Evolutionary conservation across 345 rosid genomes (phyloP), one percentile per base, ranked within the genome.

Genomic region (Physaria fendleri): DNA sequence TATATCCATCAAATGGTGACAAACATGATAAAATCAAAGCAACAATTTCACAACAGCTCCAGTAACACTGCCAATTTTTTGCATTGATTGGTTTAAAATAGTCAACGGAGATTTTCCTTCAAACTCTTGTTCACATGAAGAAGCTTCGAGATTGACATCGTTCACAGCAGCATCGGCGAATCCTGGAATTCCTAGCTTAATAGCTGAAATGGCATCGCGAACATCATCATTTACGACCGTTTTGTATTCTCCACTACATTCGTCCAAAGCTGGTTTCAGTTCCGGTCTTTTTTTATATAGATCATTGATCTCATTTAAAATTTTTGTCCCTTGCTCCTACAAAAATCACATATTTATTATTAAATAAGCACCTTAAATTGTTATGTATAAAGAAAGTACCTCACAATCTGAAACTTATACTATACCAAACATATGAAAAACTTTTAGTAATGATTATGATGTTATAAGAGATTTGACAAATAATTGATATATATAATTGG

Each of bases 181-280:
- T 40, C 77, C 79, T 0, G 76, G 76, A 32, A 70, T 55, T n/a
- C 78, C 81, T 42, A n/a, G n/a, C n/a, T 71, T 74, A 7, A 80
- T 37, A 4, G 82, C 88, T 27, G 76, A 78, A 20, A 76, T 62
- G 11, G 81, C 77, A 50, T 62, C 73, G 0, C 79, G 88, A n/a
- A 82, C 53, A 53, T 55, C 78, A 20, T 69, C 78, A 21, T 80
- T 55, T 29, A 79, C 47, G 17, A 80, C 72, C 20, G 79, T 55
- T 53, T 74, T 70, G 70, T 82, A 80, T 9, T 53, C 32, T 6
- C 71, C 71, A 35, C 61, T 68, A 67, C 88, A 82, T 18, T 72
- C 57, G 4, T 59, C 53, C 16, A 82, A 64, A 9, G 84, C 70
- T 4, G 4, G 29, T 59, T 57, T 74, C 33, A 77, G 8, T 20